Conservation (phyloP, 176 grass and related monocot genomes). For the Avena insularis region DNA sequence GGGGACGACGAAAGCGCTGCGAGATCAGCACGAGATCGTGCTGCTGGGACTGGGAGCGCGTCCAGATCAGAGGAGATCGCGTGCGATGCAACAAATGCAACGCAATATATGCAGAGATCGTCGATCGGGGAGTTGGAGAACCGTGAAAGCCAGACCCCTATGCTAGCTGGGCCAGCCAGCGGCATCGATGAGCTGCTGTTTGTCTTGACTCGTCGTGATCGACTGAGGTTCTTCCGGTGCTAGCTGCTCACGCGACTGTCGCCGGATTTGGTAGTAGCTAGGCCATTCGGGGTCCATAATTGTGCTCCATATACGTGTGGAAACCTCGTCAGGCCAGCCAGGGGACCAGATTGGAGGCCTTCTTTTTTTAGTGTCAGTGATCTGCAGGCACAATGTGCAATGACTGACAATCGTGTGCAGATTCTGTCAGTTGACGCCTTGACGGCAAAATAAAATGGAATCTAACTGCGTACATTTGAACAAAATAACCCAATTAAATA, state of each 20-base stretch:
- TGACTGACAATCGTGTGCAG: no score
- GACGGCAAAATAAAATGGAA: no score
- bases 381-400: not conserved
- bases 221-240: conserved; percentile 14
- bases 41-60: conserved; percentile 28
- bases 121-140: not conserved
- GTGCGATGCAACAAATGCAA: not conserved
- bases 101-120: not conserved
- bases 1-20: not conserved
- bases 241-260: not conserved
- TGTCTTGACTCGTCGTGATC: not conserved
- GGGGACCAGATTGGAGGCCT: conserved; percentile 26
- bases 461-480: no score
- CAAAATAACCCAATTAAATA: no score
- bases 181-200: conserved; percentile 18
- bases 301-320: conserved; percentile 16
- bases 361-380: not conserved
- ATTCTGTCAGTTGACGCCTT: no score
- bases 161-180: no score
- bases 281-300: conserved; percentile 38
- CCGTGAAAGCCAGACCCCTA: not conserved
- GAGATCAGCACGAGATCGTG: conserved; percentile 55
- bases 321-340: conserved; percentile 27
- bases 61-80: conserved; percentile 49
- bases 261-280: conserved; percentile 15